Evolutionary conservation across 441 rosid species (phyloP).

Genomic region (Macaranga tanarius): DNA sequence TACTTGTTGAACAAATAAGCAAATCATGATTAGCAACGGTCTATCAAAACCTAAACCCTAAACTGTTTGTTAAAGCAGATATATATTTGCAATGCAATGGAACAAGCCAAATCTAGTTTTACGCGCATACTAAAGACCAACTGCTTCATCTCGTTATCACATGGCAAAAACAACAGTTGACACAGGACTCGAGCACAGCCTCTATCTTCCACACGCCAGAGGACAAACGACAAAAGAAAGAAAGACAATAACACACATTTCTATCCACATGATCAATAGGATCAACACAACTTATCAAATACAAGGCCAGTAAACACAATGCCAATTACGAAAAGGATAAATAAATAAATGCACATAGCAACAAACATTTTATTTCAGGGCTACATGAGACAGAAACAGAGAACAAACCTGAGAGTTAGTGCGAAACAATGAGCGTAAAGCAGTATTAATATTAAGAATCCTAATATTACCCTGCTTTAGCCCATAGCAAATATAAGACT

Average conservation of each 20-base stretch:
- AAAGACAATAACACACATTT: too few relatives aligned
- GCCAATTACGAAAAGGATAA: neutral
- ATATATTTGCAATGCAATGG: neutral
- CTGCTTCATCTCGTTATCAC: neutral
- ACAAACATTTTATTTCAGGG: neutral
- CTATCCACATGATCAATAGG: neutral
- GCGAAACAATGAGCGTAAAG: constrained; percentile 63
- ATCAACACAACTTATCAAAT: neutral
- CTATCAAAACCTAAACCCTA: neutral
- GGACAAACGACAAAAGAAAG: too few relatives aligned
- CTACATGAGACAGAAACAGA: neutral
- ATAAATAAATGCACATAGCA: neutral
- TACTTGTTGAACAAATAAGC: neutral
- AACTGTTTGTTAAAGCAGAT: neutral
- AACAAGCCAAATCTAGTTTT: neutral
- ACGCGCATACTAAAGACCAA: neutral
- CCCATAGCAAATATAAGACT: constrained; percentile 71
- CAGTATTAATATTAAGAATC: constrained; percentile 76
- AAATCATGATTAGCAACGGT: neutral
- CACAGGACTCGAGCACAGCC: neutral
- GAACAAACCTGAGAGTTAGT: constrained; percentile 70
- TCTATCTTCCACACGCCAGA: too few relatives aligned
- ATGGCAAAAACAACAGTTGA: neutral
- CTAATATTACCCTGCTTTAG: constrained; percentile 72
- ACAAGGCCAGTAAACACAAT: neutral